phyloP scores from a whole-genome alignment of 345 rosid species.

The Eucalyptus tenuipes region DNA sequence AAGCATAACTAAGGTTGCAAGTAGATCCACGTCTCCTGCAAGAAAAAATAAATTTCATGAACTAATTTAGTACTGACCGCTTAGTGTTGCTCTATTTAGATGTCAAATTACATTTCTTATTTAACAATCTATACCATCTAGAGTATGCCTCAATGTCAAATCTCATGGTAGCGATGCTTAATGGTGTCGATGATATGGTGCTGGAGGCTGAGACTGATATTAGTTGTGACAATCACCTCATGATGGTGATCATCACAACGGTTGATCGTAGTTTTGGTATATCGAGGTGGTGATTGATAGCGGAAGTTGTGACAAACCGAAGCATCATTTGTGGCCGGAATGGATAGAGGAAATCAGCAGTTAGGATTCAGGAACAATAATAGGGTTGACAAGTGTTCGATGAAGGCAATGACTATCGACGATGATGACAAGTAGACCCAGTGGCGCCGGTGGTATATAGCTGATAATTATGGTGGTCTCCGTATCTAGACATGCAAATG shows the following conservation, averaged over 20 bases:
- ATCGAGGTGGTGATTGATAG: too few species aligned
- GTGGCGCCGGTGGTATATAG: background rate
- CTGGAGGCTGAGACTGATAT: fast-evolving
- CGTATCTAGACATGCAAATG: background rate
- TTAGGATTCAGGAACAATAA: background rate
- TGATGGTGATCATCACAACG: background rate
- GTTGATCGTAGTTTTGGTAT: background rate
- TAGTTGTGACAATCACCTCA: background rate
- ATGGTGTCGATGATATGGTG: background rate
- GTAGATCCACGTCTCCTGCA: background rate
- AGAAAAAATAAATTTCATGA: background rate
- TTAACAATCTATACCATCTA: background rate
- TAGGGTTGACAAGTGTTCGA: background rate
- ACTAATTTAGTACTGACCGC: background rate
- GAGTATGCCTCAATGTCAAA: background rate
- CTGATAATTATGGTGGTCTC: background rate
- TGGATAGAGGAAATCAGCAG: too few species aligned
- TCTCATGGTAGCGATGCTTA: background rate
- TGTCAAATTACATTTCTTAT: background rate
- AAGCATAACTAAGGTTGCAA: background rate
- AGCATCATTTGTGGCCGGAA: background rate
- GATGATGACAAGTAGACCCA: background rate
- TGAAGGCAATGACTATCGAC: background rate
- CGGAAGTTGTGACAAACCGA: too few species aligned
- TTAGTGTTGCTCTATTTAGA: background rate